Evolutionary conservation across 106 monocot species (phyloP).

Genomic region (Phalaenopsis equestris): DNA sequence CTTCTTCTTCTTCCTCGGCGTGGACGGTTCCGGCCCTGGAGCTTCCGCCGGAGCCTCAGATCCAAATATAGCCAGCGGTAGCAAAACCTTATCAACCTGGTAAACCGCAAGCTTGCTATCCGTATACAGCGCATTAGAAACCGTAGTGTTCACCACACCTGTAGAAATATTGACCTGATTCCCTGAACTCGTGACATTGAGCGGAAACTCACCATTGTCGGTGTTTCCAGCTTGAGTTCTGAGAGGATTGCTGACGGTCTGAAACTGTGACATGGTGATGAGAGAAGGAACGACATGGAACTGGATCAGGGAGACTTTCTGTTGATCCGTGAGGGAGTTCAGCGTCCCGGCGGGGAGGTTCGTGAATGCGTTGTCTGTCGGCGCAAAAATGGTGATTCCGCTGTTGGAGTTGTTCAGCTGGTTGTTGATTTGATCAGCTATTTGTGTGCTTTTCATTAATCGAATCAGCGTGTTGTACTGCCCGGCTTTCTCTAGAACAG

Average conservation of each 20-base stretch:
- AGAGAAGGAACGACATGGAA: slow-evolving; percentile 56
- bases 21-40: slow-evolving; percentile 32
- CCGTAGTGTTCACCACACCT: slow-evolving; percentile 61
- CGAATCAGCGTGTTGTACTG: slow-evolving; percentile 60
- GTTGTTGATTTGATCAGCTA: slow-evolving; percentile 53
- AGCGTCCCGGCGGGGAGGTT: slow-evolving; percentile 69
- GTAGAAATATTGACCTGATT: slow-evolving; percentile 72
- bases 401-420: slow-evolving; percentile 62
- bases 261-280: slow-evolving; percentile 40
- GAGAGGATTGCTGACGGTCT: slow-evolving; percentile 79
- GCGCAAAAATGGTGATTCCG: slow-evolving; percentile 74
- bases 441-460: slow-evolving; percentile 55
- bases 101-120: slow-evolving; percentile 64
- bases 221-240: slow-evolving; percentile 72
- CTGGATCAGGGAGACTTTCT: slow-evolving; percentile 67
- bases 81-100: slow-evolving; percentile 63
- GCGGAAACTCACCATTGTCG: slow-evolving; percentile 38
- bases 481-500: slow-evolving; percentile 66
- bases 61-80: slow-evolving; percentile 49
- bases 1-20: slow-evolving; percentile 20
- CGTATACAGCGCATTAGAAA: slow-evolving; percentile 47
- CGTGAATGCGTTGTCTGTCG: slow-evolving; percentile 76
- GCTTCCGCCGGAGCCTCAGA: slow-evolving; percentile 8
- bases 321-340: slow-evolving; percentile 76
- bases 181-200: slow-evolving; percentile 59